Evolutionary conservation across 768 basidiomycete genomes (phyloP).

Genomic region (Tricholoma furcatifolium): DNA sequence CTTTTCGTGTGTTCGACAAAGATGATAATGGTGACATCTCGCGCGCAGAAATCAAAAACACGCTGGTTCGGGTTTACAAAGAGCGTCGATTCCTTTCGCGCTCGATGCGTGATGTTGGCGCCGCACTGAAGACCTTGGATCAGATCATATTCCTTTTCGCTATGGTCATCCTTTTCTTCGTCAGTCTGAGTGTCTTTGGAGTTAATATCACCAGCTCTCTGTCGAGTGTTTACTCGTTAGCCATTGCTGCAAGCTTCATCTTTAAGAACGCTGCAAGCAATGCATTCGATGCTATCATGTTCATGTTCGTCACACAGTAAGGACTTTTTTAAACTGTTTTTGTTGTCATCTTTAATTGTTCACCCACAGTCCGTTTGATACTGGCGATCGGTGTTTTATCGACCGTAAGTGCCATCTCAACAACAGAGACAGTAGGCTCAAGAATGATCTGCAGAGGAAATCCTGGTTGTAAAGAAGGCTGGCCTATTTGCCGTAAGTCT

Average conservation of each 20-base stretch:
- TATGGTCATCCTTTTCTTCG: conserved; percentile 64
- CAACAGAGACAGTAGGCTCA: neutral
- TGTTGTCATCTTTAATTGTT: neutral
- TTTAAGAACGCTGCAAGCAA: conserved; percentile 73
- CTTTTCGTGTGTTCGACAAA: conserved; percentile 74
- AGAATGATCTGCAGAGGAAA: conserved; percentile 45
- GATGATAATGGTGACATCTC: conserved; percentile 79
- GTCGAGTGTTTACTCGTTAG: conserved; percentile 72
- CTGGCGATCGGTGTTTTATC: conserved; percentile 80
- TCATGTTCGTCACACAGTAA: conserved; percentile 81
- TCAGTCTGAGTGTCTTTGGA: conserved; percentile 71
- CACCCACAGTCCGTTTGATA: conserved; percentile 64
- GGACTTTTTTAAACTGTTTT: conserved; percentile 22
- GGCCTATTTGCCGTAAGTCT: conserved; percentile 66
- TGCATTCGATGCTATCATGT: conserved; percentile 80
- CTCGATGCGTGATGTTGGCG: conserved; percentile 74
- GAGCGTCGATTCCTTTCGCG: conserved; percentile 75
- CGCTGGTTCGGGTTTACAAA: conserved; percentile 69
- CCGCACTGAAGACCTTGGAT: conserved; percentile 65
- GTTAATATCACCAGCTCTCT: conserved; percentile 63
- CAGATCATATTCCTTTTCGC: conserved; percentile 63
- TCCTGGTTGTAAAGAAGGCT: conserved; percentile 77
- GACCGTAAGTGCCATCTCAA: conserved; percentile 38
- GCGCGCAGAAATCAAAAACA: conserved; percentile 71
- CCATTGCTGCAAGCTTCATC: conserved; percentile 74